Base-by-base conservation (phyloP, 2,329 filamentous ascomycete genomes). In the Pseudonectria buxi region DNA sequence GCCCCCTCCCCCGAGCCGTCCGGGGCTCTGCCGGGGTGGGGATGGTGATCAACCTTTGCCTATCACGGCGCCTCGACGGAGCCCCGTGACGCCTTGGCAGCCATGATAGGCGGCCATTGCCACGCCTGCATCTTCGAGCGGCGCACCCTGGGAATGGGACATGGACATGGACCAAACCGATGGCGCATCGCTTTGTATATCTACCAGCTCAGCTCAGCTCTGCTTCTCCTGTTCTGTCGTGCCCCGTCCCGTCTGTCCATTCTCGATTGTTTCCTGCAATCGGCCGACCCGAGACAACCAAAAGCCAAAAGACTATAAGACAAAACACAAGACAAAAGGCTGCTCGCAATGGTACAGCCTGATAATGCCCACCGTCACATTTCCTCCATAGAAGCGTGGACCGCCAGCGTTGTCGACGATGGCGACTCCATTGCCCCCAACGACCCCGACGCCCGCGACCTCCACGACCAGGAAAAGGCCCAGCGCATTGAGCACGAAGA, bases 401-500 rank as follows among this genome's bases (percentile, higher is more conserved):
- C 39, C 14, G 41, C 33, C 41, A 33, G 43, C 30, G 43, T 44
- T 32, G 39, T 46, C 18, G 47, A 49, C 30, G 48, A 52, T 28
- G 51, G 43, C 37, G 46, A 40, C 36, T 50, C 49, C 25, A 40
- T 43, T 24, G 34, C 45, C 14, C 50, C 47, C 14, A 40, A 37
- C 25, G 50, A 53, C 30, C 49, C 47, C 15, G 50, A 53, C 41
- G 44, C 42, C 35, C 50, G 50, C 37, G 50, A 53, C 43, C 30
- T 53, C 29, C 42, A 52, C 29, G 50, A 53, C 28, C 50, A 53
- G 39, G 50, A 53, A 47, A 53, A 53, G 34, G 50, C 50, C 34
- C 50, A 53, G 26, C 47, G 49, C 31, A 53, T 53, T 30, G 50
- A 53, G 28, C 50, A 53, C 28, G 50, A 53, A 32, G 50, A 53